These are phyloP conservation scores for Sugiyamaella japonica DNA, from an alignment of 1,139 yeast genomes.

Conservation along the genomic window DNA sequence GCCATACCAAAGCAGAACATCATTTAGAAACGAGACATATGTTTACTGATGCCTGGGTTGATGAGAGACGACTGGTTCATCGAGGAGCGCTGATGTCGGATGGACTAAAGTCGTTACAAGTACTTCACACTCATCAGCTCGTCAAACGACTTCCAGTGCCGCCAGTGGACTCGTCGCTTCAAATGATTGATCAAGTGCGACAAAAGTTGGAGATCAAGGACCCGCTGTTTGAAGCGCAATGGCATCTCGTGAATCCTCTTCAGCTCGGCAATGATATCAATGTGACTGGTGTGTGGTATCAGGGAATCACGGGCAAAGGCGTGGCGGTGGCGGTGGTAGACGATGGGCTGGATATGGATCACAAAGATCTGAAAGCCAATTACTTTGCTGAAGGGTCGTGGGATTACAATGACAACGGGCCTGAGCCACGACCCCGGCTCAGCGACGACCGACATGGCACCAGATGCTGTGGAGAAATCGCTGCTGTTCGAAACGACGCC, in stretches of 20 bases:
- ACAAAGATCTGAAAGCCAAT: conserved; percentile 67
- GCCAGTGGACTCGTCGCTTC: conserved; percentile 31
- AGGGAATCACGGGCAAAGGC: conserved; percentile 78
- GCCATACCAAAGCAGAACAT: conserved; percentile 6
- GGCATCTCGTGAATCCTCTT: conserved; percentile 80
- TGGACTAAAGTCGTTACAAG: conserved; percentile 30
- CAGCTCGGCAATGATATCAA: conserved; percentile 85
- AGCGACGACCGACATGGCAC: conserved; percentile 95
- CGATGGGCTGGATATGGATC: conserved; percentile 87
- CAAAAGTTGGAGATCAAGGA: conserved; percentile 67
- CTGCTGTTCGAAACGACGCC: conserved; percentile 73
- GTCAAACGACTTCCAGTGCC: conserved; percentile 29
- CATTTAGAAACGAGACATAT: neutral
- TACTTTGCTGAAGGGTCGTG: conserved; percentile 76
- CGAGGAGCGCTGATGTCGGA: conserved; percentile 15
- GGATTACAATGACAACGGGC: conserved; percentile 82
- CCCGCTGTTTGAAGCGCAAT: conserved; percentile 77
- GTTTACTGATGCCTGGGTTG: neutral
- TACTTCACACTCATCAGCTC: conserved; percentile 23
- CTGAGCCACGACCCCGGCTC: conserved; percentile 76
- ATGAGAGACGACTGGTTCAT: conserved; percentile 16
- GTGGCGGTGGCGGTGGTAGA: conserved; percentile 82
- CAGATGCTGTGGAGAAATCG: conserved; percentile 97
- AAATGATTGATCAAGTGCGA: conserved; percentile 33
- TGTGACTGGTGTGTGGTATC: conserved; percentile 81